Evolutionary conservation across 306 rosid species (phyloP).

Genomic region (Rosa chinensis): DNA sequence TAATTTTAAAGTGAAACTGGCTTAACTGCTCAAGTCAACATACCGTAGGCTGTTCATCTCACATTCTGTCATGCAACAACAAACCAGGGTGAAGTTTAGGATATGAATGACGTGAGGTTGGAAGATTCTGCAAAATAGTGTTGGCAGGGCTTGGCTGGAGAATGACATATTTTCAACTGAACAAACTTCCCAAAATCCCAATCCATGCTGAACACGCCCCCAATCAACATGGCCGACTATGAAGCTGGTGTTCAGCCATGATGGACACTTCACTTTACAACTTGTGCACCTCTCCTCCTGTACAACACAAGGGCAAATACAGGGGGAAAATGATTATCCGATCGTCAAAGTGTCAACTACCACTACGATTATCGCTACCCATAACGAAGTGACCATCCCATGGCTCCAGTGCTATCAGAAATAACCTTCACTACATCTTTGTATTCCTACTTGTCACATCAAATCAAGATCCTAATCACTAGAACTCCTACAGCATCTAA

Average conservation of each 20-base stretch:
- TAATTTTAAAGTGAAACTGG: constrained; percentile 27
- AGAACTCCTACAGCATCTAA: constrained; percentile 33
- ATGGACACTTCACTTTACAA: constrained; percentile 88
- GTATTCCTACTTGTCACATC: constrained; percentile 52
- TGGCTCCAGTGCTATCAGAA: constrained; percentile 79
- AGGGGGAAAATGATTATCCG: constrained; percentile 99
- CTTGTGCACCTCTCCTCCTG: constrained; percentile 94
- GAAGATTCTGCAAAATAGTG: constrained; percentile 48
- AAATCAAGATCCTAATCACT: constrained; percentile 43
- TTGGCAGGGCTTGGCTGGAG: constrained; percentile 44
- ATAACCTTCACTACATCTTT: constrained; percentile 59
- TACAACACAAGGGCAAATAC: constrained; percentile 99
- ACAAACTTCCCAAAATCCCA: constrained; percentile 51
- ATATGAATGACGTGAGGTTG: constrained; percentile 44
- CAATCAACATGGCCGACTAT: constrained; percentile 40
- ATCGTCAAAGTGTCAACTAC: constrained; percentile 89
- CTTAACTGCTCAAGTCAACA: constrained; percentile 39
- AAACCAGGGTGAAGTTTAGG: constrained; percentile 38
- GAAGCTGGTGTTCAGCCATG: constrained; percentile 78
- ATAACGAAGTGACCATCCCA: constrained; percentile 69
- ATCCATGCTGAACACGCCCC: constrained; percentile 58
- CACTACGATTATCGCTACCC: constrained; percentile 91
- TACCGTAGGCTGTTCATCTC: constrained; percentile 52
- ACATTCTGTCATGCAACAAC: constrained; percentile 50
- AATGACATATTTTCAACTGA: constrained; percentile 40